Evolutionary conservation across 1,284 basidiomycete genomes (phyloP), one percentile per base, ranked within the genome.

Genomic region (Leccinum glutinopallens): DNA sequence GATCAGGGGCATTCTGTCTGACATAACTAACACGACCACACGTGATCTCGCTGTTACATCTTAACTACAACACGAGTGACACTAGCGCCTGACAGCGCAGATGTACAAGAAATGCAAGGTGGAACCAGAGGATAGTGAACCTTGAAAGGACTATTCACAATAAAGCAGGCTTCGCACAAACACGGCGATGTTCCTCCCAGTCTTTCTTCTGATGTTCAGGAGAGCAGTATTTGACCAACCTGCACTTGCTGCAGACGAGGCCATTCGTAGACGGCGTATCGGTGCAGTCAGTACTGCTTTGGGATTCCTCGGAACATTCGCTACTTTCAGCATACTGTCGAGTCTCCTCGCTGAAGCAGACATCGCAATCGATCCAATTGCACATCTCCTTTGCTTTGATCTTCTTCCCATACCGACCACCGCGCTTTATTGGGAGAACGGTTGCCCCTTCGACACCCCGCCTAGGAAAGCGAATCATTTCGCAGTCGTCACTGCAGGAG

Each of bases 401-500:
- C 59, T 78, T 79, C 69, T 79, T 81, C 37, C 83, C 82, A 60
- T 79, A 80, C 56, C 78, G 78, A 59, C 77, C 81, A 60, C 80
- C 84, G 15, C 83, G 81, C 71, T 84, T 87, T 69, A 89, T 80
- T 41, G 86, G 80, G 32, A 91, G 79, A 51, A 91, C 79, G 2
- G 81, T 81, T 5, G 89, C 89, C 5, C 78, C 80, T 63, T 86
- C 85, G 19, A 83, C 70, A 1, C 89, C 89, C 62, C 81, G 79
- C 63, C 88, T 79, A 5, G 89, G 89, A 69, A 91, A 91, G 58
- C 89, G 85, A 68, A 91, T 87, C 83, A 91, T 89, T 76, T 91
- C 89, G 72, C 89, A 91, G 72, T 91, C 88, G 67, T 91, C 89
- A 39, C 84, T 88, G 73, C 89, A 91, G 68, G 86, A 87, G 2